A percentile compares a stretch with the other conserved stretches of the same genome.
Evolutionary conservation across 805 yeast genomes (phyloP).

Genomic region (Torulaspora quercuum): DNA sequence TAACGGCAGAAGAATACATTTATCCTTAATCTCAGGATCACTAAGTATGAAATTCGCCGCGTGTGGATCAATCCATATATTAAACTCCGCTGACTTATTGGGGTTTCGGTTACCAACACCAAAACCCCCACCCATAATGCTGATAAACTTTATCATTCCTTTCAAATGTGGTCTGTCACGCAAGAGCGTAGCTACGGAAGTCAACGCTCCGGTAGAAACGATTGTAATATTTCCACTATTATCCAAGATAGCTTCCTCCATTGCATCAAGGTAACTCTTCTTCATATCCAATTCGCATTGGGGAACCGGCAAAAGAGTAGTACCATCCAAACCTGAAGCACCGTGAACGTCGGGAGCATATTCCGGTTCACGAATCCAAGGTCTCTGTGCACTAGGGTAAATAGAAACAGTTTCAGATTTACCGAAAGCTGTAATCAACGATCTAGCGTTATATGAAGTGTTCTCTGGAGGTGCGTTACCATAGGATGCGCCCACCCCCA

Average conservation of each 20-base stretch:
- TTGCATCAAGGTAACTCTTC: conserved; percentile 40
- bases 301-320: conserved; percentile 54
- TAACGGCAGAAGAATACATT: conserved; percentile 57
- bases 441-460: conserved; percentile 68
- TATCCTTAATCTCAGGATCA: conserved; percentile 46
- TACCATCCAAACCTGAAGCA: conserved; percentile 72
- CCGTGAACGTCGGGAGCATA: conserved; percentile 71
- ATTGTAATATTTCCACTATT: conserved; percentile 52
- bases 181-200: conserved; percentile 62
- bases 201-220: conserved; percentile 74
- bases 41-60: conserved; percentile 61
- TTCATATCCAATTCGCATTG: conserved; percentile 32
- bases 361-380: conserved; percentile 48
- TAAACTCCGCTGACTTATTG: conserved; percentile 65
- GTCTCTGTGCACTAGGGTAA: conserved; percentile 59
- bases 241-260: conserved; percentile 43
- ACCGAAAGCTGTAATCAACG: conserved; percentile 59
- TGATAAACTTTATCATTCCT: conserved; percentile 47
- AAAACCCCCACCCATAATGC: conserved; percentile 75
- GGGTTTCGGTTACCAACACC: conserved; percentile 46
- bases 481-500: conserved; percentile 72
- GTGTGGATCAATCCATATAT: conserved; percentile 68
- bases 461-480: conserved; percentile 64
- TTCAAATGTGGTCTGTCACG: conserved; percentile 52
- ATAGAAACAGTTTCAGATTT: conserved; percentile 51